These are phyloP conservation scores for Syzygium aromaticum DNA, from an alignment of 345 rosid species.

Conservation along the genomic window DNA sequence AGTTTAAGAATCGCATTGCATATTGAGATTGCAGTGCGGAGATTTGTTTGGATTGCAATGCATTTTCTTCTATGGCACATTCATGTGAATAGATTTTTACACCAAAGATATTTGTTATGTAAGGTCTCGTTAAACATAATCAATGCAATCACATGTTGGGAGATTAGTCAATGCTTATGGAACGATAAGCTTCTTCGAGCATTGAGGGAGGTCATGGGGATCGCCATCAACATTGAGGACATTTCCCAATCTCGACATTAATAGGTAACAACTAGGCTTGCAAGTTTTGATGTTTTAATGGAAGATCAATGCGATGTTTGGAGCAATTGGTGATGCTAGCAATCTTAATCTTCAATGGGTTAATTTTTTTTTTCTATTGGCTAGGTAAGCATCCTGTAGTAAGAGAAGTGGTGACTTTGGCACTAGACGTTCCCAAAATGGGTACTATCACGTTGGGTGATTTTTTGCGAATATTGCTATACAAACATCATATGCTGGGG, in stretches of 20 bases:
- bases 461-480: no score
- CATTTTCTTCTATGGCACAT: background rate
- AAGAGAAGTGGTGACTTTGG: no score
- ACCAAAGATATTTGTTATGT: rapidly evolving
- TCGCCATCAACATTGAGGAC: background rate
- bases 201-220: background rate
- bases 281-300: background rate
- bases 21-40: background rate
- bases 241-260: no score
- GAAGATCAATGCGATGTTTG: background rate
- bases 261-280: no score
- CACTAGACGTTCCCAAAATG: no score
- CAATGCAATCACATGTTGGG: rapidly evolving
- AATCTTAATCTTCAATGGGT: background rate
- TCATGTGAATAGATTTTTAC: background rate
- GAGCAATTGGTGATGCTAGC: background rate
- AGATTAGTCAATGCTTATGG: background rate
- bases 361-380: no score
- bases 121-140: background rate
- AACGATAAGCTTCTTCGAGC: background rate
- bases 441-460: no score
- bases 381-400: no score
- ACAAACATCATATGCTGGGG: no score
- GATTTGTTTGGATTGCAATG: rapidly evolving
- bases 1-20: no score